Percentiles rank a stretch among this genome's conserved stretches.
These are phyloP conservation scores for Microstegium vimineum DNA, from an alignment of 176 grass and related monocot genomes.

Conservation along the genomic window DNA sequence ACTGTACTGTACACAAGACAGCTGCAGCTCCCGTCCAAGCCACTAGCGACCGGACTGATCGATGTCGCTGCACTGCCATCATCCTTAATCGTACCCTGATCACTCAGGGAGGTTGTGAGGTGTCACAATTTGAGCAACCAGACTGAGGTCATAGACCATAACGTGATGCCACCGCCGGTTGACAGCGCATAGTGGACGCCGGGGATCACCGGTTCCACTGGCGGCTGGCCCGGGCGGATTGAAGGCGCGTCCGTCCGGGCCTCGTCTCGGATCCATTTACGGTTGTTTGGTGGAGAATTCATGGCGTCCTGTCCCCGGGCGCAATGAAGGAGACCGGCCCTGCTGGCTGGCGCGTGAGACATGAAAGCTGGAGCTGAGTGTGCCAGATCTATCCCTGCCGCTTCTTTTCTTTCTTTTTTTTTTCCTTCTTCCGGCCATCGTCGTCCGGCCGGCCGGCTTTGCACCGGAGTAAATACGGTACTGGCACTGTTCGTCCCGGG, in stretches of 20 bases:
- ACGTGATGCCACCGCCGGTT: neutral
- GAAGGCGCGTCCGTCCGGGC: neutral
- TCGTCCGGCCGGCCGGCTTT: neutral
- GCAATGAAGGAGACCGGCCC: constrained; percentile 35
- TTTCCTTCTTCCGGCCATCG: neutral
- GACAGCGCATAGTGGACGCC: neutral
- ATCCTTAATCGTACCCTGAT: neutral
- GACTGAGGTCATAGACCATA: neutral
- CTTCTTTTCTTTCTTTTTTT: neutral
- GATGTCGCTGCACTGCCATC: neutral
- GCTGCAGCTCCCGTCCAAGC: neutral
- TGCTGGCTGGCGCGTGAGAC: neutral
- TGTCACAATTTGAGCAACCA: neutral
- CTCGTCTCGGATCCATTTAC: constrained; percentile 18
- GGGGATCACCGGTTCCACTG: neutral
- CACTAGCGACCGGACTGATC: neutral
- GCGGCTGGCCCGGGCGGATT: neutral
- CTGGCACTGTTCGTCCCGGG: neutral
- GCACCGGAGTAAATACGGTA: constrained; percentile 13
- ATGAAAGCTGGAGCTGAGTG: constrained; percentile 15
- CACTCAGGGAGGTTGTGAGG: neutral
- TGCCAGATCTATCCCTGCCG: neutral
- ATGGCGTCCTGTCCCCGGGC: constrained; percentile 18
- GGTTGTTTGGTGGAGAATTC: constrained; percentile 42
- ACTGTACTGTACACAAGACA: neutral